These are phyloP conservation scores for Ustilago xerochloae DNA, from an alignment of 1,284 basidiomycete species.

Conservation along the genomic window DNA sequence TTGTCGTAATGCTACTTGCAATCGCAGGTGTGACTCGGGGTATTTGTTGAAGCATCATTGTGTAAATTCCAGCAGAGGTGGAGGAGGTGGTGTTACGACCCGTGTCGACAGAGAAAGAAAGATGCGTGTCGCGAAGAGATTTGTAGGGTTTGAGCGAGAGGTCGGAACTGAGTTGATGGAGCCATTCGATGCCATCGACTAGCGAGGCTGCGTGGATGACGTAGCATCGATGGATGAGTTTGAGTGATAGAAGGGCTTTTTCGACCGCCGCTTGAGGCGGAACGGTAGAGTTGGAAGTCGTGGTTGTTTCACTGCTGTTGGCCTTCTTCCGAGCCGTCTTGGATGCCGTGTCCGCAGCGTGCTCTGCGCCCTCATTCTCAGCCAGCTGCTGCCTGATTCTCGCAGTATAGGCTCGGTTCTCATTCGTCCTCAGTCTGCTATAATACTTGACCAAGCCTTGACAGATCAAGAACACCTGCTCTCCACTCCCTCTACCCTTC, in stretches of 20 bases:
- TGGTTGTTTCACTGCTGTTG: background rate
- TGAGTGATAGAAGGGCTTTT: conserved; percentile 33
- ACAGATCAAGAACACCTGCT: conserved; percentile 43
- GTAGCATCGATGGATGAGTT: conserved; percentile 42
- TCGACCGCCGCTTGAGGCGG: conserved; percentile 18
- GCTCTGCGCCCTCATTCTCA: conserved; percentile 1
- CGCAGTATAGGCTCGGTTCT: conserved; percentile 43
- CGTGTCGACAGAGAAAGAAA: conserved; percentile 44
- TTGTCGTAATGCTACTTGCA: conserved; percentile 25
- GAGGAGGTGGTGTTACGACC: conserved; percentile 37
- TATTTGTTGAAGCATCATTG: conserved; percentile 46
- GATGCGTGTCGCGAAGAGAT: conserved; percentile 35
- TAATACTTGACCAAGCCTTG: conserved; percentile 47
- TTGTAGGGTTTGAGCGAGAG: conserved; percentile 48
- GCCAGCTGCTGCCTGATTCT: conserved; percentile 41
- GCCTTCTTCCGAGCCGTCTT: conserved; percentile 17
- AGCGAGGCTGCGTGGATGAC: conserved; percentile 37
- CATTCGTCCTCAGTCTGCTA: conserved; percentile 15
- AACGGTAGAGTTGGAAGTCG: background rate
- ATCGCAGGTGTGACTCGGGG: conserved; percentile 41
- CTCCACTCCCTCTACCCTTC: background rate
- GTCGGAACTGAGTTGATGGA: conserved; percentile 36
- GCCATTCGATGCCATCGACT: conserved; percentile 44
- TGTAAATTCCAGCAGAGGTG: conserved; percentile 15
- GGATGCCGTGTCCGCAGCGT: background rate